Evolutionary conservation across 345 rosid species (phyloP).

Genomic region (Hibiscus trionum): DNA sequence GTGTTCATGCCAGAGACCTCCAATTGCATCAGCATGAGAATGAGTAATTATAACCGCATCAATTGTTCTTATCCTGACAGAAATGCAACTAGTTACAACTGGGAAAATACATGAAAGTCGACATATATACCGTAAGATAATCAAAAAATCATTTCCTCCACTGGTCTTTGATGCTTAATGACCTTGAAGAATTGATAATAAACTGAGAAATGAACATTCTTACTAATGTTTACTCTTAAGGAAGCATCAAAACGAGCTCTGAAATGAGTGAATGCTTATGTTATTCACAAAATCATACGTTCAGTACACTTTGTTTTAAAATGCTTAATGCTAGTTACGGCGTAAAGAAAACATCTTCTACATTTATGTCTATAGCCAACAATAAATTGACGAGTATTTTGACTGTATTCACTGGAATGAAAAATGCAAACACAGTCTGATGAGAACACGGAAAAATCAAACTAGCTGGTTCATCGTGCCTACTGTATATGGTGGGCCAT

Average conservation of each 20-base stretch:
- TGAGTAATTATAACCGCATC: constrained; percentile 96
- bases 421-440: not conserved
- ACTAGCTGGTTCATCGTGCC: not conserved
- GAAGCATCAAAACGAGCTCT: not conserved
- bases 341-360: not conserved
- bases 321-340: not conserved
- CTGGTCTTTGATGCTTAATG: not conserved
- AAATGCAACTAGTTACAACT: constrained; percentile 42
- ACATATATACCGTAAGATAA: constrained; percentile 13
- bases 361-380: not conserved
- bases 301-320: constrained; percentile 3
- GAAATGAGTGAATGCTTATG: not conserved
- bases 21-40: constrained; percentile 97
- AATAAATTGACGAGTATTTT: not conserved
- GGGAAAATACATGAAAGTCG: constrained; percentile 17
- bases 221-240: not conserved
- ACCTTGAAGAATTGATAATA: not conserved
- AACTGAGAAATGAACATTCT: not conserved
- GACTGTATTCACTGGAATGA: not conserved
- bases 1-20: constrained; percentile 76
- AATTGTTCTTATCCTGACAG: constrained; percentile 93
- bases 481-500: not conserved
- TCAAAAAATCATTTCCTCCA: constrained; percentile 4
- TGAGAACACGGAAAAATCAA: not conserved
- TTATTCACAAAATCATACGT: not conserved